phyloP scores from a whole-genome alignment of 1,139 yeast genomes.

The Candida tropicalis region DNA sequence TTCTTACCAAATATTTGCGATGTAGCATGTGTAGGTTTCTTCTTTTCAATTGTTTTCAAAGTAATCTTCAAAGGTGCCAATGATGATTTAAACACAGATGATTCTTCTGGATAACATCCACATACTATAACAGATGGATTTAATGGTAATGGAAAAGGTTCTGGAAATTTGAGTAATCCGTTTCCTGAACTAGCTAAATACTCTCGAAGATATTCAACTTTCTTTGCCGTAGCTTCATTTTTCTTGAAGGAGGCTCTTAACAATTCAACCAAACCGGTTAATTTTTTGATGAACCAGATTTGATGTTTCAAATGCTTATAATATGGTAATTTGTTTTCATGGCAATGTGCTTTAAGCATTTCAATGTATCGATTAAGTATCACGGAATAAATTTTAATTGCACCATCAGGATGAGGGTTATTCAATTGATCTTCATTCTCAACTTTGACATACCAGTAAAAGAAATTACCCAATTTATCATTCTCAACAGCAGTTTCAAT shows the following conservation, averaged over 20 bases:
- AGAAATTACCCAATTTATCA: constrained; percentile 71
- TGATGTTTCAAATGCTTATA: constrained; percentile 45
- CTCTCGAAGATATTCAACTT: constrained; percentile 44
- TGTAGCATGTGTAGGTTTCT: constrained; percentile 20
- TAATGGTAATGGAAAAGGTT: constrained; percentile 68
- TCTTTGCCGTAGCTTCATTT: constrained; percentile 48
- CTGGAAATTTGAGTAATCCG: constrained; percentile 42
- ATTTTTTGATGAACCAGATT: constrained; percentile 48
- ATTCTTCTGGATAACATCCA: constrained; percentile 80
- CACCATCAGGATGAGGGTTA: constrained; percentile 13
- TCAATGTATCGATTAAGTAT: constrained; percentile 46
- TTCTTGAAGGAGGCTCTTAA: constrained; percentile 42
- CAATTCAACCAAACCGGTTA: constrained; percentile 45
- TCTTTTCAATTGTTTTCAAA: constrained; percentile 56
- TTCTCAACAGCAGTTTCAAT: constrained; percentile 72
- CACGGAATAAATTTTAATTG: constrained; percentile 32
- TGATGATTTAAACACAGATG: constrained; percentile 87
- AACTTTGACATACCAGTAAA: constrained; percentile 91
- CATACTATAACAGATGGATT: constrained; percentile 68
- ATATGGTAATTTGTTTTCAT: constrained; percentile 32
- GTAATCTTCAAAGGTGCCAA: constrained; percentile 85
- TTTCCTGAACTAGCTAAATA: constrained; percentile 43
- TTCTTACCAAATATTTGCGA: constrained; percentile 41
- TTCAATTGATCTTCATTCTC: constrained; percentile 73
- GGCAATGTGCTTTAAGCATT: constrained; percentile 34